Percentiles rank a stretch among this genome's conserved stretches.
These are phyloP conservation scores for Acacia pycnantha DNA, from an alignment of 331 rosid genomes.

Conservation along the genomic window DNA sequence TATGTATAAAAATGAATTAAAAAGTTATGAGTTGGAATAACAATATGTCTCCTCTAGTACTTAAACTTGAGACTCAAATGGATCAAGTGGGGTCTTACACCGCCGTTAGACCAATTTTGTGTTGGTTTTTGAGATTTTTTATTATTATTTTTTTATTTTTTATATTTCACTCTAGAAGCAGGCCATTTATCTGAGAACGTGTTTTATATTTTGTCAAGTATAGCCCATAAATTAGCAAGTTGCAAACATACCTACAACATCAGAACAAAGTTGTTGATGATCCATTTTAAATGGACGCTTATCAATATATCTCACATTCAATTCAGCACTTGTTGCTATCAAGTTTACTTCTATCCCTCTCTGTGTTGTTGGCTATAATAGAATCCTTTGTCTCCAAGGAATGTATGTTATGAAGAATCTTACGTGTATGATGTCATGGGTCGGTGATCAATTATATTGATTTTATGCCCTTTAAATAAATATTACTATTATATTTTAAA, in stretches of 20 bases:
- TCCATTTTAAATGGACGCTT: not conserved
- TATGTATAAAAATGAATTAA: not conserved
- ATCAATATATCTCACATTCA: constrained; percentile 2
- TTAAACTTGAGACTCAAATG: no score
- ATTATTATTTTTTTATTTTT: no score
- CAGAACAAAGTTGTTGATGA: not conserved
- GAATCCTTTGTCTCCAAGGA: constrained; percentile 32
- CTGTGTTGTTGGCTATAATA: constrained; percentile 14
- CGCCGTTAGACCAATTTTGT: no score
- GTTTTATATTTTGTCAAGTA: not conserved
- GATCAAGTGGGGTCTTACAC: no score
- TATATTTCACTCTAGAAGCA: not conserved
- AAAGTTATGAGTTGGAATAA: not conserved
- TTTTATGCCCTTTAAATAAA: not conserved
- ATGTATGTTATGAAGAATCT: constrained; percentile 16
- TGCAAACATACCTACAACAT: not conserved
- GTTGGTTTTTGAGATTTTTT: no score
- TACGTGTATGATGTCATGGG: constrained; percentile 37
- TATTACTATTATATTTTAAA: not conserved
- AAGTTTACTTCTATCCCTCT: constrained; percentile 15
- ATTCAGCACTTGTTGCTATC: constrained; percentile 4
- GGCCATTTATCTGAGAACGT: not conserved
- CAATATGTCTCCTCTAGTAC: no score
- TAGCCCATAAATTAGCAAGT: not conserved
- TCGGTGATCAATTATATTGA: constrained; percentile 27